Percentiles rank a stretch among this genome's conserved stretches.
Evolutionary conservation across 1,284 basidiomycete species (phyloP).

Genomic region (Rhodotorula sp.): DNA sequence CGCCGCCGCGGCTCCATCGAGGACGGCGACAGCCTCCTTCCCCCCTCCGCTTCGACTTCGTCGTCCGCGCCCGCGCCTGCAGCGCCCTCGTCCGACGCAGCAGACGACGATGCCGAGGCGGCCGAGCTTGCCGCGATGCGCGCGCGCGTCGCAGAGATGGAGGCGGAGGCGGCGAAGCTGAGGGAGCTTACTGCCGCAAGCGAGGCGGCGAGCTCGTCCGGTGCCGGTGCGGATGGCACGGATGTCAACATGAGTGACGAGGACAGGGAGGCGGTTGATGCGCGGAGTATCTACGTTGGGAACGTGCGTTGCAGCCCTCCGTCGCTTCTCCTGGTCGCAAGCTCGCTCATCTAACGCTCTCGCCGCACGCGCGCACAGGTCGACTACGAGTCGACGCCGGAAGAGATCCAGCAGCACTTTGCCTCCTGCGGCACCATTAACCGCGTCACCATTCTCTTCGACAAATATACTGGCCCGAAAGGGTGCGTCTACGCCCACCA

Average conservation of each 20-base stretch:
- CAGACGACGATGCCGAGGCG: constrained; percentile 31
- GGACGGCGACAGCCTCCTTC: constrained; percentile 20
- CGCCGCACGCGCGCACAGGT: constrained; percentile 62
- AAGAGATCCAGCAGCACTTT: constrained; percentile 98
- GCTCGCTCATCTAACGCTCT: neutral
- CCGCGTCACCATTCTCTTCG: constrained; percentile 97
- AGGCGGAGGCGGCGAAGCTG: constrained; percentile 82
- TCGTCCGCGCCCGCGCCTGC: neutral
- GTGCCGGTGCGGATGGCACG: neutral
- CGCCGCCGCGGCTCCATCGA: constrained; percentile 24
- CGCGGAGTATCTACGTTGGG: constrained; percentile 90
- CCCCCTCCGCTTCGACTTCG: neutral
- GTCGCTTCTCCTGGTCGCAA: neutral
- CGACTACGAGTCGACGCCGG: constrained; percentile 95
- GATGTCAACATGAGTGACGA: constrained; percentile 50
- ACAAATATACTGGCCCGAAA: constrained; percentile 99
- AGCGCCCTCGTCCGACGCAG: constrained; percentile 6
- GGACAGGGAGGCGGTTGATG: constrained; percentile 68
- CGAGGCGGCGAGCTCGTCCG: constrained; percentile 51
- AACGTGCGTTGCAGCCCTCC: constrained; percentile 67
- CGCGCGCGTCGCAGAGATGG: constrained; percentile 67
- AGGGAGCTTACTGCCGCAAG: constrained; percentile 70
- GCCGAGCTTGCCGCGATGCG: constrained; percentile 41
- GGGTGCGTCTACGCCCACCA: constrained; percentile 69
- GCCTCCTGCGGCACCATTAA: constrained; percentile 98